Base-by-base conservation (phyloP, 2,329 filamentous ascomycete species). In the Trichoderma lentiforme region DNA sequence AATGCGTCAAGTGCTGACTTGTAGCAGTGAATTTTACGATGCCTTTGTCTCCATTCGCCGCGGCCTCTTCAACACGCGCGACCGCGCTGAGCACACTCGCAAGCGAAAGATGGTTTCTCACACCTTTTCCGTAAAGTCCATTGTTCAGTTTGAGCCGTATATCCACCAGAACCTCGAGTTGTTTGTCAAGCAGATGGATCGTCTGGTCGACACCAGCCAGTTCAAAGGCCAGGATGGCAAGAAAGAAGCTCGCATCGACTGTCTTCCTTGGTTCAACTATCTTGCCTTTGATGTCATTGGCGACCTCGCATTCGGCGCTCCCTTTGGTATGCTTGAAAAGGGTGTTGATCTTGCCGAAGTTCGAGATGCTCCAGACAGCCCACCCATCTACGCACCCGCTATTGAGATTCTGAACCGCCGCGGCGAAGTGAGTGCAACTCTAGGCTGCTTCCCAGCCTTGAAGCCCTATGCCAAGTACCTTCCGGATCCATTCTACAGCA, bases 41-140 rank as follows among this genome's bases (percentile, higher is more conserved):
- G 92, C 93, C 64, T 97, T 97, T 77, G 94, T 97, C 70, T 95
- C 92, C 14, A 97, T 97, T 78, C 89, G 88, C 65, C 89, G 93
- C 14, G 94, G 94, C 24, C 86, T 98, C 14, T 98, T 97, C 89
- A 97, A 97, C 81, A 97, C 94, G 0, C 87, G 95, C 36, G 90
- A 95, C 82, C 88, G 95, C 63, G 85, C 85, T 0, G 93, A 97
- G 78, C 94, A 98, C 81, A 91, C 91, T 0, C 90, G 94, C 74
- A 98, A 97, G 87, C 89, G 94, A 77, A 97, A 97, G 87, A 91
- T 93, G 3, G 89, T 97, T 62, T 90, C 93, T 1, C 93, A 97
- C 81, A 96, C 93, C 36, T 97, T 97, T 83, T 93, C 91, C 15
- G 87, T 91, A 73, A 97, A 95, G 83, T 93, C 89, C 11, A 87